A percentile compares a stretch with the other conserved stretches of the same genome.
Conservation (phyloP, 164 flowering plant genomes). For the Berberis vulgaris region DNA sequence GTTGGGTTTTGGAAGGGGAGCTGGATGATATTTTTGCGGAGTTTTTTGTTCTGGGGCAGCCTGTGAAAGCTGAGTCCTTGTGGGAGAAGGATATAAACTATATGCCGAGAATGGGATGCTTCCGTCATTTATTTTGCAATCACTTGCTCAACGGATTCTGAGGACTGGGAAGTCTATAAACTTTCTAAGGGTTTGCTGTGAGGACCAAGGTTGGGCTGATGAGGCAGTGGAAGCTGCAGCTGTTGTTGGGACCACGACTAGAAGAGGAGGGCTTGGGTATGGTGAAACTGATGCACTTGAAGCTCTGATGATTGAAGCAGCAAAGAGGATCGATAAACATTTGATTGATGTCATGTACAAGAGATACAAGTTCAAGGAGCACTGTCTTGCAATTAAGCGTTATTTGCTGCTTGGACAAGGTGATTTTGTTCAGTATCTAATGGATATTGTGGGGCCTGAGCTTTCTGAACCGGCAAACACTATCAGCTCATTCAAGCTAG, state of each 20-base stretch:
- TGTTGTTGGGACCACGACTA: conserved; percentile 79
- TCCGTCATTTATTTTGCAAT: conserved; percentile 76
- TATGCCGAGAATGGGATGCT: conserved; percentile 88
- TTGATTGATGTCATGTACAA: conserved; percentile 78
- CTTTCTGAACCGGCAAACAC: conserved; percentile 97
- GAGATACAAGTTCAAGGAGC: conserved; percentile 80
- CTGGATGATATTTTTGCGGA: conserved; percentile 87
- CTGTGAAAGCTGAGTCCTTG: conserved; percentile 92
- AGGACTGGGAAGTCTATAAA: conserved; percentile 98
- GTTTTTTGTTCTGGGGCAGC: conserved; percentile 79
- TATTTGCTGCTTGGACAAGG: conserved; percentile 97
- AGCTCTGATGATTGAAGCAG: conserved; percentile 78
- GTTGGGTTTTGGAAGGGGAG: conserved; percentile 99
- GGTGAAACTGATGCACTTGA: conserved; percentile 98
- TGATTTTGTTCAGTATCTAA: conserved; percentile 95
- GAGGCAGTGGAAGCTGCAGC: conserved; percentile 86
- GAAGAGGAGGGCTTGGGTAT: conserved; percentile 87
- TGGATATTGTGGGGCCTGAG: conserved; percentile 94
- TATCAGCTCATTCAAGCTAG: conserved; percentile 83
- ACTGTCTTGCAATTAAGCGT: conserved; percentile 93
- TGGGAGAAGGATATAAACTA: conserved; percentile 92
- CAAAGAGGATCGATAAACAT: conserved; percentile 91
- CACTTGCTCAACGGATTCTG: conserved; percentile 79
- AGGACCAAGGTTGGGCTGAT: conserved; percentile 94
- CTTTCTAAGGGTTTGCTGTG: conserved; percentile 95